Evolutionary conservation across 441 rosid genomes (phyloP), one percentile per base, ranked within the genome.

Genomic region (Arabidopsis lyrata): DNA sequence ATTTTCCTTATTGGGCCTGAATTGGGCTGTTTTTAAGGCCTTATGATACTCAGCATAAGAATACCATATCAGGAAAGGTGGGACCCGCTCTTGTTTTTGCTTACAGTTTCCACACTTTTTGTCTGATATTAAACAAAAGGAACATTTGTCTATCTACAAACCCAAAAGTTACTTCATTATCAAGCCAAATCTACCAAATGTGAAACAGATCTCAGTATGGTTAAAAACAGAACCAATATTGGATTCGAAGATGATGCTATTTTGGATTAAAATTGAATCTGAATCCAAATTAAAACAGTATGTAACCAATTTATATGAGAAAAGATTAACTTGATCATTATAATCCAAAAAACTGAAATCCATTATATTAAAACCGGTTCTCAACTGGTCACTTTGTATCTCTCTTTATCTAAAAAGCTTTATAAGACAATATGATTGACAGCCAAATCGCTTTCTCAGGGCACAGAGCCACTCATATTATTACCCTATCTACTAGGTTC

Each of bases 391-490:
- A 32, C 41, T 34, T 63, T 47, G 36, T 22, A 5, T 39, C 44
- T 57, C 44, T 57, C 5, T 15, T 15, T 18, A 4, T 22, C 1
- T 39, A 50, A 6, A 8, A 45, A 34, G 65, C 32, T 18, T 53
- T 20, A 42, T 55, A 66, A 18, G 9, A 66, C 55, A 66, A 74
- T 6, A 39, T 13, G 57, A 58, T 65, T 48, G 47, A 52, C 64
- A 48, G 56, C 45, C 64, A 42, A 68, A 27, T 45, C 50, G 22
- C 35, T 5, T 49, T 50, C 45, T 73, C 31, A 47, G 24, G 42
- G 65, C 63, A 63, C 35, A 63, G 15, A 63, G 20, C 44, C 66
- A 36, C 27, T 57, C 45, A 35, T 32, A n/a, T 63, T 65, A 73
- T 74, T 74, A 22, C 18, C 47, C 54, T 66, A 66, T 18, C 45